Evolutionary conservation across 352 stramenopile species (phyloP).

Genomic region (Phytopythium kandeliae): DNA sequence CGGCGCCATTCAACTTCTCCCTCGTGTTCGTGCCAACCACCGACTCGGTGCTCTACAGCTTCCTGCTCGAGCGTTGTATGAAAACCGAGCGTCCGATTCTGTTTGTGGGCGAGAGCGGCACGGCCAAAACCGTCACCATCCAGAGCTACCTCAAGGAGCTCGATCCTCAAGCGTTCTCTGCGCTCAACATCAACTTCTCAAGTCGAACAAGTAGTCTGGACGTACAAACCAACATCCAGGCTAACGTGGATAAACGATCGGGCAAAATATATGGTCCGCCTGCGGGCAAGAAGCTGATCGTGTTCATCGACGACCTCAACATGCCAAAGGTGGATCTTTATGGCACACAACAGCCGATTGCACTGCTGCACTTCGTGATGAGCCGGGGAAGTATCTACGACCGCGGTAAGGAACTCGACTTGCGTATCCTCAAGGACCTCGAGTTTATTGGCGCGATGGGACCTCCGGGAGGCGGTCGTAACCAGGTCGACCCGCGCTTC

Average conservation of each 20-base stretch:
- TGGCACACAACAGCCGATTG: slow-evolving; percentile 94
- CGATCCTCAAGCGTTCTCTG: slow-evolving; percentile 54
- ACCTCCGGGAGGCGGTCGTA: slow-evolving; percentile 91
- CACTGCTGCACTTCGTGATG: slow-evolving; percentile 93
- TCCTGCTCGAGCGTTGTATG: slow-evolving; percentile 87
- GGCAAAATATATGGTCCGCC: slow-evolving; percentile 93
- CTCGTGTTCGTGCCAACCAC: slow-evolving; percentile 95
- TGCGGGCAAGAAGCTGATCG: slow-evolving; percentile 90
- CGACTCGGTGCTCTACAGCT: slow-evolving; percentile 92
- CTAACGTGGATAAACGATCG: slow-evolving; percentile 94
- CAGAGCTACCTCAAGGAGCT: slow-evolving; percentile 91
- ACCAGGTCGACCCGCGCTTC: slow-evolving; percentile 93
- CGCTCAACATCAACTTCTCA: slow-evolving; percentile 91
- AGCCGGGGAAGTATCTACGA: slow-evolving; percentile 91
- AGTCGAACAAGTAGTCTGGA: slow-evolving; percentile 91
- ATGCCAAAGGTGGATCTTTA: slow-evolving; percentile 96
- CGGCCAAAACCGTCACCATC: slow-evolving; percentile 95
- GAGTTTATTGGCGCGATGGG: slow-evolving; percentile 95
- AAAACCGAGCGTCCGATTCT: slow-evolving; percentile 86
- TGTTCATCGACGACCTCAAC: slow-evolving; percentile 97
- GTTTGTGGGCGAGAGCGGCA: slow-evolving; percentile 93
- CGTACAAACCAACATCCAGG: slow-evolving; percentile 93
- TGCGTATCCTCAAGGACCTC: slow-evolving; percentile 92
- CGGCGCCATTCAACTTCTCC: slow-evolving; percentile 91
- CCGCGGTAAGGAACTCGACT: slow-evolving; percentile 91